Base-by-base conservation (phyloP, 352 stramenopile species). In the Phytophthora cactorum region DNA sequence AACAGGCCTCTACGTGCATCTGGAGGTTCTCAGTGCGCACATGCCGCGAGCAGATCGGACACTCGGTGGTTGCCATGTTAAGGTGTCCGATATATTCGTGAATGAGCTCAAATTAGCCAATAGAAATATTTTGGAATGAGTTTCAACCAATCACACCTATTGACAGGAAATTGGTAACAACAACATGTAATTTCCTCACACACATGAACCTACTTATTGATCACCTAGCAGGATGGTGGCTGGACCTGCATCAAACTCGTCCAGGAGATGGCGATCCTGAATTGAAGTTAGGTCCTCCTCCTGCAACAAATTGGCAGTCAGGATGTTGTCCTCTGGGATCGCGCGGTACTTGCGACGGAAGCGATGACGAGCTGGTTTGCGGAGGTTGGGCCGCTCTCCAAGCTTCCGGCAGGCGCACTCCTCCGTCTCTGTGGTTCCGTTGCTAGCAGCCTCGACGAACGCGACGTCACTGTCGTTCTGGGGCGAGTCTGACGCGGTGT, bases 11-110 rank as follows among this genome's bases (percentile, higher is more conserved):
- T 2, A 93, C 87, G 58, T 95, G 87, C 63, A 92, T 65, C 63
- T 71, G 57, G 22, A 95, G 79, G 68, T 92, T 93, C 61, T 92
- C 83, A 17, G 68, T 43, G 45, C 84, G 84, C 60, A 95, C 86
- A 66, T 92, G 84, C 10, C 87, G 82, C 34, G 75, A 89, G 63
- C 87, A 95, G 59, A 95, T 90, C 66, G 87, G 87, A 52, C 87
- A 95, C 38, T 67, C 69, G 14, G 59, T 78, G 2, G 78, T 70
- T 36, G 70, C 51, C 72, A 85, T 87, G 51, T 36, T 57, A 51
- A 0, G 22, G 43, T 28, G 11, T 32, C 15, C 2, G 7, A 29
- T 39, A 25, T 28, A 34, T 50, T 39, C 3, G 8, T 3, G 53
- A 69, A 36, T 63, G 15, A 45, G 46, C 36, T 58, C 36, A 59